Evolutionary conservation across 768 basidiomycete species (phyloP).

Genomic region (Cystofilobasidium bisporidii): DNA sequence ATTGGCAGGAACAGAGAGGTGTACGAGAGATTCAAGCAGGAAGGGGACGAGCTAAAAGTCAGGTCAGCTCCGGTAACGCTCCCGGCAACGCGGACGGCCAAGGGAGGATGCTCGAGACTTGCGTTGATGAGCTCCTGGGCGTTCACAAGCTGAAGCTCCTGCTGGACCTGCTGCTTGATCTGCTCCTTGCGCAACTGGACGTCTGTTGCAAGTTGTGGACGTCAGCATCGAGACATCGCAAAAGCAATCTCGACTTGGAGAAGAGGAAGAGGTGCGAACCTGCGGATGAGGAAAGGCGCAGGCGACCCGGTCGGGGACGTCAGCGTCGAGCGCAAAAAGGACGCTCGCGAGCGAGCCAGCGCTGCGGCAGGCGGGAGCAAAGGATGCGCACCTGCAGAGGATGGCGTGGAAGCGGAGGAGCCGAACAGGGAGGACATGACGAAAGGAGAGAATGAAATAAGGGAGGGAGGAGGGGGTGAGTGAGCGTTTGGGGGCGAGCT

Average conservation of each 20-base stretch:
- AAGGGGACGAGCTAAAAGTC: not conserved
- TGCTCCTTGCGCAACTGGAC: conserved; percentile 42
- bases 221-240: too few relatives aligned
- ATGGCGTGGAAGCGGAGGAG: not conserved
- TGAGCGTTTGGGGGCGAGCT: not conserved
- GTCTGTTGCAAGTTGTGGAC: not conserved
- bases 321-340: not conserved
- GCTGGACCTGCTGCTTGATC: conserved; percentile 56
- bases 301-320: too few relatives aligned
- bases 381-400: conserved; percentile 1
- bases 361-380: not conserved
- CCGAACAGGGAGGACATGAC: conserved; percentile 21
- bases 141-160: conserved; percentile 61
- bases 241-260: not conserved
- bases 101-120: too few relatives aligned
- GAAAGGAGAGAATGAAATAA: not conserved
- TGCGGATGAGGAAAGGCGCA: not conserved
- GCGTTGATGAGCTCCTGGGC: conserved; percentile 77
- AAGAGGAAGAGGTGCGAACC: not conserved
- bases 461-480: not conserved
- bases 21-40: too few relatives aligned
- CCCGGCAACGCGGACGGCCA: too few relatives aligned
- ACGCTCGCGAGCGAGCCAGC: not conserved
- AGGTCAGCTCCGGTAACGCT: too few relatives aligned
- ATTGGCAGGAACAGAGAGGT: not conserved